These are phyloP conservation scores for Biancaea sappan DNA, from an alignment of 306 rosid genomes.

Conservation along the genomic window DNA sequence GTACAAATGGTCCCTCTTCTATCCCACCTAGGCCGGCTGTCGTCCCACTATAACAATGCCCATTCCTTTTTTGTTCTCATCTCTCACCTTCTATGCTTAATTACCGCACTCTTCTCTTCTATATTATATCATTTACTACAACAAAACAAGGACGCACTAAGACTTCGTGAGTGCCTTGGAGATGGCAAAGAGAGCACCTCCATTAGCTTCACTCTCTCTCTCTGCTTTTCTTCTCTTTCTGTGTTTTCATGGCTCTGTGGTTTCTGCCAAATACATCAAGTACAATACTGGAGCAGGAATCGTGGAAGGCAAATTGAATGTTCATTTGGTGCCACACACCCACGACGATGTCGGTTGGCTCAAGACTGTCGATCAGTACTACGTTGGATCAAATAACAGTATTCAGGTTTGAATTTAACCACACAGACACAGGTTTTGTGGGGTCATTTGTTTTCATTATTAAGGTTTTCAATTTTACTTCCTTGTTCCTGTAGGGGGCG, in stretches of 20 bases:
- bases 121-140: neutral
- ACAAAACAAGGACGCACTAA: neutral
- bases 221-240: conserved; percentile 33
- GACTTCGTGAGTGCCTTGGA: neutral
- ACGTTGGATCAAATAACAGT: conserved; percentile 75
- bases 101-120: neutral
- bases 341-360: conserved; percentile 98
- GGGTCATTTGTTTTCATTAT: neutral
- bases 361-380: conserved; percentile 86
- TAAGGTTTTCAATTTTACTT: neutral
- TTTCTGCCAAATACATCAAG: conserved; percentile 44
- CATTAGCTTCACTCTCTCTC: conserved; percentile 3
- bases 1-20: neutral
- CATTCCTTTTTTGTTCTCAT: neutral
- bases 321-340: conserved; percentile 80
- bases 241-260: conserved; percentile 38
- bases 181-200: conserved; percentile 35
- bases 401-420: conserved; percentile 59
- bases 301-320: conserved; percentile 74
- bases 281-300: conserved; percentile 57
- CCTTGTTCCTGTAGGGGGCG: conserved; percentile 52
- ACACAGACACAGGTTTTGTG: neutral
- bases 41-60: too few species aligned
- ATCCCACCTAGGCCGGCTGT: conserved; percentile 1
- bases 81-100: neutral